These are phyloP conservation scores for Nannochloris sp. DNA, from an alignment of 139 green algal species.

Conservation along the genomic window DNA sequence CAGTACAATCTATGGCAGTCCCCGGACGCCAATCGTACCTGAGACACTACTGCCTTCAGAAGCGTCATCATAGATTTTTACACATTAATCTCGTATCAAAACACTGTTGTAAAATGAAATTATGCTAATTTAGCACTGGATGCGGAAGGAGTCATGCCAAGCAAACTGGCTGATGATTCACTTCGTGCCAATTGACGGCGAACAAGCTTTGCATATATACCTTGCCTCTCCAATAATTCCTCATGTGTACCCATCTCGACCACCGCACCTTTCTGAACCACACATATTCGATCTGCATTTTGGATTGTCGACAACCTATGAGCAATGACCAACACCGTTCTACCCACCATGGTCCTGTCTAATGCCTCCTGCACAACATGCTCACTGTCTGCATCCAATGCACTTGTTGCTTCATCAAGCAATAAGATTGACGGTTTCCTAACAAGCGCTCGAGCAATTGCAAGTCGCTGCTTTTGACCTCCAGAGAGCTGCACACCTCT, in stretches of 20 bases:
- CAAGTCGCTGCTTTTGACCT: conserved; percentile 88
- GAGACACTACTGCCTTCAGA: too few species aligned
- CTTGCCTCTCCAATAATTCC: conserved; percentile 34
- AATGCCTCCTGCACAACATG: conserved; percentile 82
- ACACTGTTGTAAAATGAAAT: not conserved
- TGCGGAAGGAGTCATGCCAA: not conserved
- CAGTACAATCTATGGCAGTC: conserved; percentile 40
- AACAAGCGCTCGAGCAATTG: conserved; percentile 84
- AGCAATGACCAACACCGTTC: conserved; percentile 85
- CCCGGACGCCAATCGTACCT: too few species aligned
- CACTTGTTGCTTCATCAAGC: conserved; percentile 86
- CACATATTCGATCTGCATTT: conserved; percentile 67
- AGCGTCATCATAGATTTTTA: too few species aligned
- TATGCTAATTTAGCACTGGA: not conserved
- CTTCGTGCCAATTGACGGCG: conserved; percentile 35
- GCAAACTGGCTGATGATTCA: not conserved
- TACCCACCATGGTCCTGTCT: conserved; percentile 67
- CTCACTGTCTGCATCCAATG: conserved; percentile 69
- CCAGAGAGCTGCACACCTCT: conserved; percentile 69
- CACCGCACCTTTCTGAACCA: conserved; percentile 45
- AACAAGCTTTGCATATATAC: conserved; percentile 50
- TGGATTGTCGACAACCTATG: conserved; percentile 85
- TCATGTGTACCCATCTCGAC: conserved; percentile 51
- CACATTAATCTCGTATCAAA: too few species aligned
- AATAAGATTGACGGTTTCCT: conserved; percentile 72